A percentile compares a stretch with the other conserved stretches of the same genome.
These are phyloP conservation scores for Remersonia thermophila DNA, from an alignment of 2,329 filamentous ascomycete species.

Conservation along the genomic window DNA sequence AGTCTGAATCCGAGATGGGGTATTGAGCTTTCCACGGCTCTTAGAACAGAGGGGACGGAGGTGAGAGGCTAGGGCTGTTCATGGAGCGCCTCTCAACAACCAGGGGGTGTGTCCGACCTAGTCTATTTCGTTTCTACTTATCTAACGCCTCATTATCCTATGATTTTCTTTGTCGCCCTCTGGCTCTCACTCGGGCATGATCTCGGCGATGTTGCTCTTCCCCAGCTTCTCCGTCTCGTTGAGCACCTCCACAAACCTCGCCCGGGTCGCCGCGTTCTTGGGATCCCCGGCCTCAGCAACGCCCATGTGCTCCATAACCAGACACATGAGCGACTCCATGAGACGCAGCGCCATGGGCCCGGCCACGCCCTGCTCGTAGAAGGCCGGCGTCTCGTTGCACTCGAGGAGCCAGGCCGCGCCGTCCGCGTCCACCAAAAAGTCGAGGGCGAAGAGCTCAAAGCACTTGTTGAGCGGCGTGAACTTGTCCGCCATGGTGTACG, in stretches of 20 bases:
- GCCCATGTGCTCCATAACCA: slow-evolving; percentile 26
- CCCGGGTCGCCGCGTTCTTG: slow-evolving; percentile 8
- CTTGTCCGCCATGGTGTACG: slow-evolving; percentile 27
- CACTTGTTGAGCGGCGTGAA: slow-evolving; percentile 26
- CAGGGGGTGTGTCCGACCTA: too few relatives aligned
- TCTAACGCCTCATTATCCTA: too few relatives aligned
- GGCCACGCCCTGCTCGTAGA: slow-evolving; percentile 25
- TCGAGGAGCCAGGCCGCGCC: slow-evolving; percentile 26
- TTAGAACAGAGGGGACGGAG: too few relatives aligned
- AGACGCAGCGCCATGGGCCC: slow-evolving; percentile 23
- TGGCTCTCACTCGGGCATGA: slow-evolving; percentile 12
- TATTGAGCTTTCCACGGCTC: too few relatives aligned
- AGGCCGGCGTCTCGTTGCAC: slow-evolving; percentile 27
- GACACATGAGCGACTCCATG: slow-evolving; percentile 25
- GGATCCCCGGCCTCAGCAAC: slow-evolving; percentile 5
- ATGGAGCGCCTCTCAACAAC: too few relatives aligned
- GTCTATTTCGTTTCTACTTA: too few relatives aligned
- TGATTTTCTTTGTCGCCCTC: not conserved
- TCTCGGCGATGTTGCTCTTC: slow-evolving; percentile 21
- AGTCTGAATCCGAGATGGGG: too few relatives aligned
- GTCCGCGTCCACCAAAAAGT: slow-evolving; percentile 24
- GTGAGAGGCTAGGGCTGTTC: too few relatives aligned
- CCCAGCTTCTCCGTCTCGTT: slow-evolving; percentile 20
- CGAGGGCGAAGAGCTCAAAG: slow-evolving; percentile 27
- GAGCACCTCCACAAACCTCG: slow-evolving; percentile 18